phyloP scores from a whole-genome alignment of 345 rosid genomes.

The thale cress (Arabidopsis thaliana) region DNA sequence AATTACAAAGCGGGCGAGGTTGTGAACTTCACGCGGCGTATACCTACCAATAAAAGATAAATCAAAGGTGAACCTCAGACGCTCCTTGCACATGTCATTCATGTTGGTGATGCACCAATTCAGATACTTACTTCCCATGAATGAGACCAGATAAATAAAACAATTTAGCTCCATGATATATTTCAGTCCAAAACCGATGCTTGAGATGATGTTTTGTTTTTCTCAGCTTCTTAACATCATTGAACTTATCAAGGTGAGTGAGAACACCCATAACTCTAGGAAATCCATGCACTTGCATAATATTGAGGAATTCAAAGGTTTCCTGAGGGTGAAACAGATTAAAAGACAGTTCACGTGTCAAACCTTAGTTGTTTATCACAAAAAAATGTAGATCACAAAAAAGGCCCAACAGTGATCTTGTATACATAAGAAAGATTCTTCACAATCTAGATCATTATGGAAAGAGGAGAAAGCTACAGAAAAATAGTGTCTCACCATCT shows the following conservation, averaged over 20 bases:
- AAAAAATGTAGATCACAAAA: conserved; percentile 1
- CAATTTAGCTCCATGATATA: conserved; percentile 83
- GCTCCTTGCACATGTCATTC: conserved; percentile 13
- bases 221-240: conserved; percentile 85
- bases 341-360: not conserved
- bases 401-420: not conserved
- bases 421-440: not conserved
- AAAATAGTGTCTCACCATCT: conserved; percentile 67
- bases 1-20: conserved; percentile 84
- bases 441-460: conserved; percentile 14
- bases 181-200: conserved; percentile 98
- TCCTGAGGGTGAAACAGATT: conserved; percentile 59
- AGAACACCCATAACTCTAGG: conserved; percentile 97
- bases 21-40: conserved; percentile 74
- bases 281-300: conserved; percentile 94
- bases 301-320: conserved; percentile 94
- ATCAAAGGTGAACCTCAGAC: conserved; percentile 26
- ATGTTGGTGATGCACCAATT: conserved; percentile 23
- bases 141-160: conserved; percentile 90
- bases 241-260: conserved; percentile 93
- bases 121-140: conserved; percentile 78
- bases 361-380: not conserved
- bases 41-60: conserved; percentile 60
- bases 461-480: conserved; percentile 3
- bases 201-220: conserved; percentile 90